Percentiles rank a stretch among this genome's conserved stretches.
These are phyloP conservation scores for Styphnolobium japonicum DNA, from an alignment of 306 rosid species.

Conservation along the genomic window DNA sequence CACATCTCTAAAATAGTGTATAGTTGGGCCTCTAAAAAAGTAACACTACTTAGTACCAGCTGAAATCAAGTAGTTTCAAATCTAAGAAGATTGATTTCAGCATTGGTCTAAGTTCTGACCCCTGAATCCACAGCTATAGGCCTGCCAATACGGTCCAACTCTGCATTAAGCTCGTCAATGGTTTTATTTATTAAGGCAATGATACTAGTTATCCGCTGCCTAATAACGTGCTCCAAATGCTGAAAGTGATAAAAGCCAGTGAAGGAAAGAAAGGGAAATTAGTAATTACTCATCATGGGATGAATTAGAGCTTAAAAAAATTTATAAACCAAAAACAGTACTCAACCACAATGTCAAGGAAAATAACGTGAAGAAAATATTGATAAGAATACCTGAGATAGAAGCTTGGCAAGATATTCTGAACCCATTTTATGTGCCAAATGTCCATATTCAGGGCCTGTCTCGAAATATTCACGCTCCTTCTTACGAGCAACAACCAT, in stretches of 20 bases:
- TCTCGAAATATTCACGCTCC: constrained; percentile 88
- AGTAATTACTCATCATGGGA: constrained; percentile 2
- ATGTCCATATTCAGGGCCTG: constrained; percentile 93
- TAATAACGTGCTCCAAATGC: constrained; percentile 82
- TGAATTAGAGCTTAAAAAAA: neutral
- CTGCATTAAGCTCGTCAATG: constrained; percentile 87
- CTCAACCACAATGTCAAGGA: neutral
- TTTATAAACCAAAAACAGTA: neutral
- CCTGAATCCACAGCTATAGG: constrained; percentile 89
- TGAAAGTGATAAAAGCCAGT: constrained; percentile 25
- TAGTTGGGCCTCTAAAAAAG: constrained; percentile 65
- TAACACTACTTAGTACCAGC: neutral
- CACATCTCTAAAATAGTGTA: constrained; percentile 91
- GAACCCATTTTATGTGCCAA: constrained; percentile 92
- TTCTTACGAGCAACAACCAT: constrained; percentile 84
- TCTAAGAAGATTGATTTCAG: constrained; percentile 12
- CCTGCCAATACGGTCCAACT: constrained; percentile 86
- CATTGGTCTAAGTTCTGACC: constrained; percentile 41
- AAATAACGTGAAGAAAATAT: neutral
- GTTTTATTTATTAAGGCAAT: constrained; percentile 76
- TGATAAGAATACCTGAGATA: constrained; percentile 59
- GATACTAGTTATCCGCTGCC: constrained; percentile 81
- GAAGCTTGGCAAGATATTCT: constrained; percentile 87
- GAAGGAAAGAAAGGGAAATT: constrained; percentile 6
- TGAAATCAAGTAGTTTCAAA: neutral